Base-by-base conservation (phyloP, 1,284 basidiomycete species). In the Cryptococcus sp. region DNA sequence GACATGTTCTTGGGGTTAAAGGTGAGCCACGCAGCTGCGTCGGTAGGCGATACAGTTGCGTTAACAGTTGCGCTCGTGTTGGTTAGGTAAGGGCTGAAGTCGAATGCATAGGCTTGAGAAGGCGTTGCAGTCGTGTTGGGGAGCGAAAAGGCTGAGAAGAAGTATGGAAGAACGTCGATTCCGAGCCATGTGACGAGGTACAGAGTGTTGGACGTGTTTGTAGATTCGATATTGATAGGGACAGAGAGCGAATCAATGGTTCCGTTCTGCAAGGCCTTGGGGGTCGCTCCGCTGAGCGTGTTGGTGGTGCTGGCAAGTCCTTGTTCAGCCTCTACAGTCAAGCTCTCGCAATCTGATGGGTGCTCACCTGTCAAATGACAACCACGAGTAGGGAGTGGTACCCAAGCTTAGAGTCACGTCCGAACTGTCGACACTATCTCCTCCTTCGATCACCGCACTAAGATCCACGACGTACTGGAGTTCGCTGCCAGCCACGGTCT, bases 211-310 rank as follows among this genome's bases (percentile, higher is more conserved):
- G 68, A 70, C 0, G 72, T 47, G 58, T 72, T 72, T 30, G 63
- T 64, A 0, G 77, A 69, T 10, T 69, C 52, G 58, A 79, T 64
- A 42, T 60, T 71, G 54, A 80, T 70, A 15, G 79, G 73, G 15
- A 77, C 59, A 20, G 75, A 63, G 13, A 76, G 60, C 1, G 78
- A 69, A 42, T 71, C 67, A 62, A 67, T 64, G 6, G 76, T 78
- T 19, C 78, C 74, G 58, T 81, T 81, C 62, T 72, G 66, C 54
- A 80, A 76, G 5, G 61, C 56, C 54, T 81, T 69, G 1, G 82
- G 82, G 13, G 82, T 71, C 0, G 68, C 73, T 38, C 81, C 72
- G 22, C 58, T 59, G 49, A 79, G 40, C 1, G 66, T 68, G 48
- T 66, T 59, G 11, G 68, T 69, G 16, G 68, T 57, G 41, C 72